These are phyloP conservation scores for Akanthomyces uredinophilus DNA, from an alignment of 2,329 filamentous ascomycete species.

Conservation along the genomic window DNA sequence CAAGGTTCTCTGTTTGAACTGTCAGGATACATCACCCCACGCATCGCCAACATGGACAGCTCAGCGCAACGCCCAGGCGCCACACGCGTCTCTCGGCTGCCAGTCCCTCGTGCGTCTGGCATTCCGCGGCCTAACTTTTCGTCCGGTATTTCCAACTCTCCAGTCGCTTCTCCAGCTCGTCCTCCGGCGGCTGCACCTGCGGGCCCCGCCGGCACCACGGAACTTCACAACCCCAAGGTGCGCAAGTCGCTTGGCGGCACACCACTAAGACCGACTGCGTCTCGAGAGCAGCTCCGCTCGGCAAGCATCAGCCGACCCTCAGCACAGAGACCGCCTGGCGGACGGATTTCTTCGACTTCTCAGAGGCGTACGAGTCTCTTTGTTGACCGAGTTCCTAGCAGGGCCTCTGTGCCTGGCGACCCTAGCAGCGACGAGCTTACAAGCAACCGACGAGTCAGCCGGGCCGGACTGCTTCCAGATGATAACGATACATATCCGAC, in stretches of 20 bases:
- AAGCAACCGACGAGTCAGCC: neutral
- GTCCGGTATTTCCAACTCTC: constrained; percentile 20
- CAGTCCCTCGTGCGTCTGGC: constrained; percentile 29
- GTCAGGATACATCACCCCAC: neutral
- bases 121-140: constrained; percentile 27
- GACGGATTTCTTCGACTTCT: constrained; percentile 4
- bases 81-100: constrained; percentile 36
- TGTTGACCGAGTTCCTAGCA: constrained; percentile 15
- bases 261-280: constrained; percentile 20
- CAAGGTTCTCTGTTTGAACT: neutral
- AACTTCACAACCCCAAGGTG: constrained; percentile 37
- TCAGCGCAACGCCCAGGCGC: constrained; percentile 32
- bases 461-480: neutral
- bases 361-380: constrained; percentile 15
- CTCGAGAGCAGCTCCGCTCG: constrained; percentile 33
- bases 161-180: constrained; percentile 24
- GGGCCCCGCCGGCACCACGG: constrained; percentile 19
- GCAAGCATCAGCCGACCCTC: constrained; percentile 21
- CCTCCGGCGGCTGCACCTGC: constrained; percentile 20
- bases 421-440: neutral
- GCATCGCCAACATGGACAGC: constrained; percentile 25
- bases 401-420: constrained; percentile 15
- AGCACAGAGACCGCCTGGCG: constrained; percentile 16
- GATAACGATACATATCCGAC: constrained; percentile 16
- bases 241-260: constrained; percentile 26